phyloP scores from a whole-genome alignment of 2,329 filamentous ascomycete genomes.

The Ophiosphaerella herpotricha region DNA sequence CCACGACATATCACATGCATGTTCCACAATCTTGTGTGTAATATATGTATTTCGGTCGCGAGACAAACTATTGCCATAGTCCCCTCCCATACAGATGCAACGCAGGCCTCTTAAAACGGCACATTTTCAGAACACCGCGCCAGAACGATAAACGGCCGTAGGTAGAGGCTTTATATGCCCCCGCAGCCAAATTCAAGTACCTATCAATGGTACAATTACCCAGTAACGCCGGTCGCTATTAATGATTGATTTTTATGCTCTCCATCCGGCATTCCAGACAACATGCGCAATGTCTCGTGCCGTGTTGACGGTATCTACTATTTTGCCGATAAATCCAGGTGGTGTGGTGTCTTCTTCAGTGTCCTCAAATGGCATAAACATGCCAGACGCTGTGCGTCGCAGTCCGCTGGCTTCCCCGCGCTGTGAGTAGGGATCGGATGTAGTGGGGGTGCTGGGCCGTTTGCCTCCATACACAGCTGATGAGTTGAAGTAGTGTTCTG shows the following conservation, averaged over 20 bases:
- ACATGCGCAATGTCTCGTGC: constrained; percentile 68
- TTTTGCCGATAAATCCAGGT: constrained; percentile 72
- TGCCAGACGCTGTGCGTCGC: constrained; percentile 79
- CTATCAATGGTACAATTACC: constrained; percentile 23
- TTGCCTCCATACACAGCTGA: constrained; percentile 42
- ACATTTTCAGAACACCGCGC: constrained; percentile 21
- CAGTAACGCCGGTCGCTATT: constrained; percentile 31
- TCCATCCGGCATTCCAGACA: constrained; percentile 70
- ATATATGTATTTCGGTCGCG: constrained; percentile 25
- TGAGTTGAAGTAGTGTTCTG: constrained; percentile 53
- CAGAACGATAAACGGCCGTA: constrained; percentile 16
- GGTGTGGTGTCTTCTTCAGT: constrained; percentile 64
- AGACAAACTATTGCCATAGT: constrained; percentile 18
- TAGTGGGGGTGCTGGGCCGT: constrained; percentile 43
- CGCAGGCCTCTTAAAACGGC: constrained; percentile 13
- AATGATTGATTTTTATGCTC: constrained; percentile 44
- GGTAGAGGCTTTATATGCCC: constrained; percentile 15
- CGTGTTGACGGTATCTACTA: constrained; percentile 77
- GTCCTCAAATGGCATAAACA: constrained; percentile 89
- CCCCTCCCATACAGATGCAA: constrained; percentile 19
- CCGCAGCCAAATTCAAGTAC: constrained; percentile 18
- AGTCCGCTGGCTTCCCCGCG: constrained; percentile 57
- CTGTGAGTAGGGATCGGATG: constrained; percentile 28
- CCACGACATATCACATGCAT: background rate
- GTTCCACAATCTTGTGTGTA: background rate